Base-by-base conservation (phyloP, 768 basidiomycete species). In the Leccinum subgranulosum region DNA sequence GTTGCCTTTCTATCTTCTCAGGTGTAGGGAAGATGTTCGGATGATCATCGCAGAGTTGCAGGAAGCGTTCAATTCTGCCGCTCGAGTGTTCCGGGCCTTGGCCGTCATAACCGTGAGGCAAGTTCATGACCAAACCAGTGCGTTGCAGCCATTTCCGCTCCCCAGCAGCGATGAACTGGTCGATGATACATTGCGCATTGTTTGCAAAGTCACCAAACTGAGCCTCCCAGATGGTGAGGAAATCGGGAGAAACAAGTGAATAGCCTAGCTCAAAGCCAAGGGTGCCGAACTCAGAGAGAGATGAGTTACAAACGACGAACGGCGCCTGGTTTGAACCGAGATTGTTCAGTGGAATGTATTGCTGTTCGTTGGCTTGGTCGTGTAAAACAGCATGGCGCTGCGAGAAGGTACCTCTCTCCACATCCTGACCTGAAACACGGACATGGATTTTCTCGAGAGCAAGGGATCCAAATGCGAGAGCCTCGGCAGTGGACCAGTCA, bases 191-290 rank as follows among this genome's bases (percentile, higher is more conserved):
- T 73, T 98, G 96, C 3, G 95, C 96, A 64, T 92, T 95, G 78
- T 98, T 98, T 33, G 90, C 94, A 71, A 98, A 98, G 75, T 98
- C 96, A 70, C 96, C 96, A 67, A 98, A 95, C 73, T 98, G 96
- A 15, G 96, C 97, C 73, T 98, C 97, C 97, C 96, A 99, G 68
- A 99, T 87, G 15, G 93, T 93, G 62, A 99, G 80, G 27, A 86
- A 79, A 68, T 93, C 86, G 19, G 96, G 97, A 14, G 94, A 96
- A 54, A 98, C 97, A 61, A 98, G 87, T 6, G 97, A 99, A 75
- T 99, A 99, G 9, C 96, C 96, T 29, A 99, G 86, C 74, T 99
- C 96, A 73, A 98, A 99, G 41, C 96, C 96, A 58, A 99, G 90
- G 3, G 87, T 79, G 60, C 96, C 97, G 69, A 78, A 99, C 74